Evolutionary conservation across 2,329 filamentous ascomycete genomes (phyloP), one percentile per base, ranked within the genome.

Genomic region (Penicillium digitatum): DNA sequence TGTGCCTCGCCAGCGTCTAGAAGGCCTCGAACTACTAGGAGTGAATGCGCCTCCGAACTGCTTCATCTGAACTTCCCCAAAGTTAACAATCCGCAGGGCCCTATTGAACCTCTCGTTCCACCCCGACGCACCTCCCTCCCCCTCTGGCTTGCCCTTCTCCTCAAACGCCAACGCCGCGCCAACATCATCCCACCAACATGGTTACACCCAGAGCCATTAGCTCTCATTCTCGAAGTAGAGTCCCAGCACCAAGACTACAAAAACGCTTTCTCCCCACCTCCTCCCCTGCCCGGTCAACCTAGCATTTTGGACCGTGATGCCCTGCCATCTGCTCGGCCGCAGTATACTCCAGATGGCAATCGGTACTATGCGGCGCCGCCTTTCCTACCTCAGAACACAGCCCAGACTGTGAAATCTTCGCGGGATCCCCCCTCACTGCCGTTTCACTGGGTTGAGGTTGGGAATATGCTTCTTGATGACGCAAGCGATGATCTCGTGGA

Each of bases 371-470:
- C 70, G 0, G 84, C 86, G 0, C 84, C 92, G 4, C 93, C 93
- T 0, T 96, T 96, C 69, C 75, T 95, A 1, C 83, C 85, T 1
- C 86, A 87, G 16, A 90, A 88, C 60, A 91, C 87, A 0, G 84
- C 87, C 1, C 84, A 87, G 9, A 76, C 85, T 0, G 84, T 85
- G 38, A 84, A 58, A 16, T 62, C 86, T 18, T 39, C 62, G 1
- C 58, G 62, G 7, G 70, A 73, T 45, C 59, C 65, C 8, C 68
- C 67, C 6, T 60, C 70, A 14, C 78, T 99, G 31, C 94, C 94
- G 0, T 97, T 95, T 70, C 93, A 97, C 76, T 99, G 93, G 92
- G 82, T 95, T 39, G 94, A 97, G 74, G 77, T 97, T 9, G 87
- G 88, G 18, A 91, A 96, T 74, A 85, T 95, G 70, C 78, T 99